phyloP scores from a whole-genome alignment of 2,329 filamentous ascomycete genomes.

The Dactylellina leptospora region DNA sequence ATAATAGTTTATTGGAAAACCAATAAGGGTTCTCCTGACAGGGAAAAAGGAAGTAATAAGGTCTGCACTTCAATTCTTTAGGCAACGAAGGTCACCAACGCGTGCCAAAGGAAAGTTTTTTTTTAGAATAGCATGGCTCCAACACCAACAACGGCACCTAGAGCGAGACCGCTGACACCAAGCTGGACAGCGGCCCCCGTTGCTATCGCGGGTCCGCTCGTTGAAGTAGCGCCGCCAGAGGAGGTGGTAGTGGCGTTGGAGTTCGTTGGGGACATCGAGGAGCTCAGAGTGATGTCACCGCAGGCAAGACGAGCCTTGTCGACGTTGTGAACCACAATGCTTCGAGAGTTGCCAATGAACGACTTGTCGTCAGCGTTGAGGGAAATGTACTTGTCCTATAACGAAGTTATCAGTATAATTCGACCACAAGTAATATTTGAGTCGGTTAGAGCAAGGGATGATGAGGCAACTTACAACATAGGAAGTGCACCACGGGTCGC shows the following conservation, averaged over 20 bases:
- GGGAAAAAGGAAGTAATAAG: too few relatives aligned
- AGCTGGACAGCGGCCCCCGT: conserved; percentile 15
- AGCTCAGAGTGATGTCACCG: conserved; percentile 67
- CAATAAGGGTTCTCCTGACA: too few relatives aligned
- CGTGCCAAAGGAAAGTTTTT: too few relatives aligned
- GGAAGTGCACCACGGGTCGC: conserved; percentile 25
- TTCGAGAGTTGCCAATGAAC: conserved; percentile 71
- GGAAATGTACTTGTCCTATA: conserved; percentile 67
- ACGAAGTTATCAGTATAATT: neutral
- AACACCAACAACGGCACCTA: conserved; percentile 18
- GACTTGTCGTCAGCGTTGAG: conserved; percentile 64
- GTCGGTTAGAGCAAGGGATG: neutral
- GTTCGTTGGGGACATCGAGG: neutral
- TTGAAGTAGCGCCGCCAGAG: neutral
- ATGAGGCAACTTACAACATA: conserved; percentile 33
- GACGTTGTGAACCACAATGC: conserved; percentile 70
- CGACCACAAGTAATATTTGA: neutral
- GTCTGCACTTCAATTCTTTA: too few relatives aligned
- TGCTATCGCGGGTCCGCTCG: conserved; percentile 7
- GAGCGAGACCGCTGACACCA: conserved; percentile 18
- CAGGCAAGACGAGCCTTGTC: conserved; percentile 69
- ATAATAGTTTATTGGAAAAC: too few relatives aligned
- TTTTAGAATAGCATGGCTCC: conserved; percentile 28
- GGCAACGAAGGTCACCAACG: neutral
- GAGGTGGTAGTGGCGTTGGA: neutral